A percentile compares a stretch with the other conserved stretches of the same genome.
Conservation (phyloP, 768 basidiomycete species). For the Solioccasus polychromus region DNA sequence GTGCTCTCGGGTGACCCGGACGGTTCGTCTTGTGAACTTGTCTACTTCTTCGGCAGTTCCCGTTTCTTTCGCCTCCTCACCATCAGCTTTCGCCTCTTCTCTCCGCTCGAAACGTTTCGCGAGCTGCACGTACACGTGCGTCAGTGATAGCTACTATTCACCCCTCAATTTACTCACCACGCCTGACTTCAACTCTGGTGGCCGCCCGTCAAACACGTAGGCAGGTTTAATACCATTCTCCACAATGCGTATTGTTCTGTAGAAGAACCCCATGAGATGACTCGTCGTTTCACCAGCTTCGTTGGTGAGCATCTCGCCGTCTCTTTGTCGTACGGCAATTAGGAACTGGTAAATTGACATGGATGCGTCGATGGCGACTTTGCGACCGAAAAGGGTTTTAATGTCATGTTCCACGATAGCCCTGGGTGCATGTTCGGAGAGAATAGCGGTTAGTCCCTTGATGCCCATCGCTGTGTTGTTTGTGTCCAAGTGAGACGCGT, state of each 20-base stretch:
- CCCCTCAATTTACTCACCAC: conserved; percentile 61
- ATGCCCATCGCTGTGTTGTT: conserved; percentile 75
- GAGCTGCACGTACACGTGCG: conserved; percentile 50
- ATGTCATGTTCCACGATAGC: conserved; percentile 90
- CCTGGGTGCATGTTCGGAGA: conserved; percentile 87
- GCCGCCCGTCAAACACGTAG: conserved; percentile 98
- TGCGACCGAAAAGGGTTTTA: conserved; percentile 95
- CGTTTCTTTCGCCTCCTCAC: conserved; percentile 94
- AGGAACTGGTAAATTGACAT: conserved; percentile 98
- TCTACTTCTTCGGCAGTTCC: conserved; percentile 94
- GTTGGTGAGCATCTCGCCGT: conserved; percentile 95
- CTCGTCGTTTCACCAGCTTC: conserved; percentile 98
- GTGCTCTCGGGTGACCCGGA: conserved; percentile 93
- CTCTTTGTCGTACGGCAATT: conserved; percentile 94
- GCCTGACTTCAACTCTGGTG: conserved; percentile 94
- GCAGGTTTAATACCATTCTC: conserved; percentile 98
- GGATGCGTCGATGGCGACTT: conserved; percentile 98
- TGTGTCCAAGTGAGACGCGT: no score
- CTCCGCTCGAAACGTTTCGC: conserved; percentile 91
- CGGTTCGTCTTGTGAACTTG: conserved; percentile 82
- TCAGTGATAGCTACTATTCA: background rate
- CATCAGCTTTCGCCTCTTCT: conserved; percentile 91
- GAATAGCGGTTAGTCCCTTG: conserved; percentile 88
- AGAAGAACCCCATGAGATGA: conserved; percentile 99
- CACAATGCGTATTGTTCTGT: conserved; percentile 94